These are phyloP conservation scores for Pisolithus microcarpus DNA, from an alignment of 768 basidiomycete species.

Conservation along the genomic window DNA sequence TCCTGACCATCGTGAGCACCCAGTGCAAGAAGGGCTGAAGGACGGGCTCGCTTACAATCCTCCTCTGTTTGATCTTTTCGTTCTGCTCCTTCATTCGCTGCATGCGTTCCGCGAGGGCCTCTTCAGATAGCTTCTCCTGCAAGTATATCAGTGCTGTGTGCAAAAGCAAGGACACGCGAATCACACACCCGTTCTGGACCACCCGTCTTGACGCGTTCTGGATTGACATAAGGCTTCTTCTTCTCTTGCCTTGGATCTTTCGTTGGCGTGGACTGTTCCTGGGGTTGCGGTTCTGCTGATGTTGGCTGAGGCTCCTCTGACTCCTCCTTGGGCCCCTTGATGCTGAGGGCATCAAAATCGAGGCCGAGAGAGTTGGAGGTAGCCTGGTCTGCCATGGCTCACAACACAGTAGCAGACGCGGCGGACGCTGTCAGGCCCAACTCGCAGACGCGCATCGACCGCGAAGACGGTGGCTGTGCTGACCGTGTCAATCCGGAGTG, in stretches of 20 bases:
- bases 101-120: slow-evolving; percentile 64
- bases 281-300: slow-evolving; percentile 5
- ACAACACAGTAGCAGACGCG: slow-evolving; percentile 1
- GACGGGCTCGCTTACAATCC: slow-evolving; percentile 37
- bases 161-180: background rate
- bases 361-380: slow-evolving; percentile 64
- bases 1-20: slow-evolving; percentile 39
- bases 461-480: background rate
- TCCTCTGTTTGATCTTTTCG: slow-evolving; percentile 67
- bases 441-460: background rate
- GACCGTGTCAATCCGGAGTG: background rate
- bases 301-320: slow-evolving; percentile 9
- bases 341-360: slow-evolving; percentile 49
- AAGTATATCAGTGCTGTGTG: background rate
- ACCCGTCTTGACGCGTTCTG: slow-evolving; percentile 78
- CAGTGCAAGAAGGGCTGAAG: background rate
- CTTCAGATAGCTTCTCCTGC: slow-evolving; percentile 64
- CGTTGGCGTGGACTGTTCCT: slow-evolving; percentile 6
- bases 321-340: slow-evolving; percentile 23
- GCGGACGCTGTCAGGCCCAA: background rate
- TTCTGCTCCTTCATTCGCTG: slow-evolving; percentile 64
- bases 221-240: slow-evolving; percentile 74
- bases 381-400: slow-evolving; percentile 33
- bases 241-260: slow-evolving; percentile 36
- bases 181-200: slow-evolving; percentile 57